Percentiles rank a stretch among this genome's conserved stretches.
phyloP scores from a whole-genome alignment of 2,329 filamentous ascomycete genomes.

The Cladophialophora immunda region DNA sequence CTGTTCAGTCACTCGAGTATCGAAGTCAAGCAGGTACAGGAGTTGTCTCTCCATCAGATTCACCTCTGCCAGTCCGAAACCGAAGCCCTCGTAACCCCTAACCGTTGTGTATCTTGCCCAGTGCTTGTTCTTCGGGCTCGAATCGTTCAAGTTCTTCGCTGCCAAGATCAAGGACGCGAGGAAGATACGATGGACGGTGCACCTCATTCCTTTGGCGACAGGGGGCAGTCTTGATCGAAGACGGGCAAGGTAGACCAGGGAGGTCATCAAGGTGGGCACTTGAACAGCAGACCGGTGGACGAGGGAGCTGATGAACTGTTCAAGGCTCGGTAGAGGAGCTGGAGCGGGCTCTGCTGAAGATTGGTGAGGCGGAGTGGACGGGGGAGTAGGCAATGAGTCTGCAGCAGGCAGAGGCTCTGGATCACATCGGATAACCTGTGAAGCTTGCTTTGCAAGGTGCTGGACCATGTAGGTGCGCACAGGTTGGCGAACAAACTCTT shows the following conservation, averaged over 20 bases:
- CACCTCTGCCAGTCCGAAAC: conserved; percentile 93
- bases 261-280: conserved; percentile 96
- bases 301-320: conserved; percentile 90
- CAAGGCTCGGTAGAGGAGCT: conserved; percentile 75
- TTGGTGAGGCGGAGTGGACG: conserved; percentile 65
- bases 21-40: conserved; percentile 93
- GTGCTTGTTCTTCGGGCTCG: conserved; percentile 99
- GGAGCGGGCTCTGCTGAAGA: conserved; percentile 46
- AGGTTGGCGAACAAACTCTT: conserved; percentile 58
- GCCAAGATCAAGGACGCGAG: conserved; percentile 70
- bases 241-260: conserved; percentile 88
- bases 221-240: conserved; percentile 86
- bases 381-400: conserved; percentile 66
- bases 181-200: conserved; percentile 98
- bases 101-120: conserved; percentile 94
- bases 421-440: conserved; percentile 59
- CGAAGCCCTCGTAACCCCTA: conserved; percentile 76
- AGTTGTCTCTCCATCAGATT: conserved; percentile 99
- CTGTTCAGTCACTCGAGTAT: conserved; percentile 82
- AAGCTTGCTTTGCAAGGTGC: conserved; percentile 57
- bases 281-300: conserved; percentile 95
- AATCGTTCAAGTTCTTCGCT: conserved; percentile 98
- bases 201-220: conserved; percentile 93
- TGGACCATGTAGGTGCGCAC: conserved; percentile 59
- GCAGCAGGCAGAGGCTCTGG: conserved; percentile 54